phyloP scores from a whole-genome alignment of 805 yeast genomes.

The Monosporozyma servazzii region DNA sequence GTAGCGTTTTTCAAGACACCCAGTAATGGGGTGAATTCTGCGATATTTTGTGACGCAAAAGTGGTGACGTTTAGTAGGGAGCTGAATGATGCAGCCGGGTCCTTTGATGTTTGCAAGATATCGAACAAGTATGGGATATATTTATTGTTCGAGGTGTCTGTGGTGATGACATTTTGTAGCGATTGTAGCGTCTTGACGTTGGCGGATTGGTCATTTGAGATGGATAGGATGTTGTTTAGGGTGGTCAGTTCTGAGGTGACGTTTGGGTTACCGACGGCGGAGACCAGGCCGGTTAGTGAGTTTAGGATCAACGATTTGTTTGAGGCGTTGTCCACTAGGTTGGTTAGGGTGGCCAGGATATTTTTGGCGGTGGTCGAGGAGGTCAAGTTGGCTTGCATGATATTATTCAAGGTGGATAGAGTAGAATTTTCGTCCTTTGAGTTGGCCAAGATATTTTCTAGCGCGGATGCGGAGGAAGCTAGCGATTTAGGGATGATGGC shows the following conservation, averaged over 20 bases:
- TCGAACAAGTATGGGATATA: constrained; percentile 19
- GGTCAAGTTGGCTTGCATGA: constrained; percentile 19
- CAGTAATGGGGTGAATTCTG: constrained; percentile 16
- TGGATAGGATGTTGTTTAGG: constrained; percentile 15
- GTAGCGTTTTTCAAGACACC: constrained; percentile 14
- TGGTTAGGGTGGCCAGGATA: constrained; percentile 15
- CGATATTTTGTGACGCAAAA: constrained; percentile 17
- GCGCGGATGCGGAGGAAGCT: constrained; percentile 10
- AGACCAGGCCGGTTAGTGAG: constrained; percentile 10
- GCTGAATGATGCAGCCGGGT: constrained; percentile 18
- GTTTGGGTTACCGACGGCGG: constrained; percentile 11
- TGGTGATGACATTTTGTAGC: constrained; percentile 11
- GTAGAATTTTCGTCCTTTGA: constrained; percentile 15
- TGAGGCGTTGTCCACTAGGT: constrained; percentile 11
- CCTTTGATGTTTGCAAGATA: constrained; percentile 16
- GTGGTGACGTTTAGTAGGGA: constrained; percentile 19
- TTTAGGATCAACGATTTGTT: constrained; percentile 15
- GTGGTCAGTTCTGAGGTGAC: constrained; percentile 13
- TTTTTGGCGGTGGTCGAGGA: constrained; percentile 14
- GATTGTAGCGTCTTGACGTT: constrained; percentile 14
- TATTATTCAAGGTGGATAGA: constrained; percentile 10
- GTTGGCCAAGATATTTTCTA: constrained; percentile 10
- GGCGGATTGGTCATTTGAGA: constrained; percentile 16
- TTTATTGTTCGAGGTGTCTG: constrained; percentile 8
- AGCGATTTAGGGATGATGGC: constrained; percentile 11